Base-by-base conservation (phyloP, 2,329 filamentous ascomycete genomes). In the Stagonosporopsis cucurbitacearum region DNA sequence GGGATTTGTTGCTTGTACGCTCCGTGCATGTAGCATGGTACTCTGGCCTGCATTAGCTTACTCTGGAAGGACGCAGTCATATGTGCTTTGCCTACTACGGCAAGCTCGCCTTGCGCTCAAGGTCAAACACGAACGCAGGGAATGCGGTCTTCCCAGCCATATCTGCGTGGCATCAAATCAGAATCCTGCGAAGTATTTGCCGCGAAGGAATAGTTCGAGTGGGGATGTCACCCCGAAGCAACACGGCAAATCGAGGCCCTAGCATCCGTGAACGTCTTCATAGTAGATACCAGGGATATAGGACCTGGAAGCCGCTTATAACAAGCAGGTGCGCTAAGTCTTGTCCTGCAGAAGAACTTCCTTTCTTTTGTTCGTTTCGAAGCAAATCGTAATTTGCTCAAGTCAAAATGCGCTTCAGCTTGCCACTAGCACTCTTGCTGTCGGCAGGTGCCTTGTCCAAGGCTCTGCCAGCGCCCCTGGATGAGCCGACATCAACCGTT, bases 331-430 rank as follows among this genome's bases (percentile, higher is more conserved):
- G 11, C 17, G 28, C 33, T 25, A 23, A 17, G 15, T 28, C 11
- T 12, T 33, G 17, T 33, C 33, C 28, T 49, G 36, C 39, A 57
- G 54, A 32, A 54, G 47, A 39, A 33, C 33, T 13, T 47, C 40
- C 37, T 40, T 53, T 42, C 15, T n/a, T 49, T 30, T 12, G 17
- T 20, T 41, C 35, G 28, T 39, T 44, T 40, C 26, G 35, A 46
- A 43, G 30, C 20, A 53, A 13, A 30, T 33, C 25, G 32, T 36
- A 49, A 37, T 36, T 8, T 48, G 20, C 32, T 48, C 36, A 40
- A 32, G n/a, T 39, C 51, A 66, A 59, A 12, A 72, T 72, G 69
- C 66, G 65, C 44, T 60, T 72, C 58, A 66, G 23, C 50, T 59
- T 58, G n/a, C 54, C 59, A 28, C 44, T 66, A n/a, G 59, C 66